A percentile compares a stretch with the other conserved stretches of the same genome.
phyloP scores from a whole-genome alignment of 306 rosid species.

The Lathyrus tuberosus region DNA sequence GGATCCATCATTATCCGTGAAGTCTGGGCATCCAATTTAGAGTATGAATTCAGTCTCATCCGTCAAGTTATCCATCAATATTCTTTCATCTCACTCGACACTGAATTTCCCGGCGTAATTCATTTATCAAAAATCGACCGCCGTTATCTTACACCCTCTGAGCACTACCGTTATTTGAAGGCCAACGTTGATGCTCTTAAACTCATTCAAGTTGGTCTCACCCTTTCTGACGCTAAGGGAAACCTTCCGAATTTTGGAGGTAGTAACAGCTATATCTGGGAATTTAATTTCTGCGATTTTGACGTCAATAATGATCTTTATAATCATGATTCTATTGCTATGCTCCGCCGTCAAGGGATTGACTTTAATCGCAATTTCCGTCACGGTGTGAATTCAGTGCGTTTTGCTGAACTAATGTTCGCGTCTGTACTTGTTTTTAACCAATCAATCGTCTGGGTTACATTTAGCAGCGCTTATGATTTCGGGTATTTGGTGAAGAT shows the following conservation, averaged over 20 bases:
- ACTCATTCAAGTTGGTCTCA: conserved; percentile 79
- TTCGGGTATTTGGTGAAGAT: not conserved
- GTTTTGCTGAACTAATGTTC: not conserved
- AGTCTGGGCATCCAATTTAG: not conserved
- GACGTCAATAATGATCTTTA: not conserved
- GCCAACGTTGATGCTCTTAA: conserved; percentile 78
- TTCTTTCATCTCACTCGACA: not conserved
- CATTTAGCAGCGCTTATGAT: not conserved
- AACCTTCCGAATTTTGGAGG: conserved; percentile 54
- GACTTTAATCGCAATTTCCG: not conserved
- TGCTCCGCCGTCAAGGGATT: not conserved
- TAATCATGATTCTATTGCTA: not conserved
- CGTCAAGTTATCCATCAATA: not conserved
- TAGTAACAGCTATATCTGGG: not conserved
- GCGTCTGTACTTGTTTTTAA: not conserved
- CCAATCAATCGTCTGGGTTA: not conserved
- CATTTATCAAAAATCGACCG: not conserved
- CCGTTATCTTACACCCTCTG: not conserved
- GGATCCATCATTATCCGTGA: not conserved
- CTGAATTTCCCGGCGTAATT: not conserved
- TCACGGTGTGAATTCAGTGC: not conserved
- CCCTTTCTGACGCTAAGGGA: conserved; percentile 64
- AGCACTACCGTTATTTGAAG: conserved; percentile 4
- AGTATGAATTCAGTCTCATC: not conserved
- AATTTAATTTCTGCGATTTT: not conserved